phyloP scores from a whole-genome alignment of 495 filamentous ascomycete genomes.

The Penicillium dipodomyicola region DNA sequence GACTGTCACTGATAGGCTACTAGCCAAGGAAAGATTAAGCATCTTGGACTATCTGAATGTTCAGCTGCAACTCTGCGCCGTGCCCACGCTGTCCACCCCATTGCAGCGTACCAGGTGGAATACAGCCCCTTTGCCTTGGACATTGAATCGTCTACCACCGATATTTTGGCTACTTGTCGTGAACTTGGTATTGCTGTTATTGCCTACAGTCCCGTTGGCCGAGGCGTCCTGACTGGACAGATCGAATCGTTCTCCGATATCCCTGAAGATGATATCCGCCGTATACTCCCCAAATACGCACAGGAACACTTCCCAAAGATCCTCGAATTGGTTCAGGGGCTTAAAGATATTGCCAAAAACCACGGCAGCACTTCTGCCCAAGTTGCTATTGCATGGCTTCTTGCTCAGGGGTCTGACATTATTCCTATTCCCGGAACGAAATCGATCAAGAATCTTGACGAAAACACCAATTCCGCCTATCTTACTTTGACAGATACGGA shows the following conservation, averaged over 20 bases:
- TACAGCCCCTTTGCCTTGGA: constrained; percentile 60
- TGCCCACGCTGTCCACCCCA: constrained; percentile 59
- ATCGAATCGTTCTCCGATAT: constrained; percentile 48
- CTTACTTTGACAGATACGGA: constrained; percentile 50
- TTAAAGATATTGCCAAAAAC: constrained; percentile 44
- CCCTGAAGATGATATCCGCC: constrained; percentile 37
- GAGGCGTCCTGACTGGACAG: constrained; percentile 56
- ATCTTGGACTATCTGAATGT: constrained; percentile 57
- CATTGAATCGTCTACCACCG: constrained; percentile 50
- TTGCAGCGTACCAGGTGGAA: constrained; percentile 63
- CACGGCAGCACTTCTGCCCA: constrained; percentile 12
- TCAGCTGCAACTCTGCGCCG: constrained; percentile 56
- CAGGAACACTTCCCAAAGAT: constrained; percentile 54
- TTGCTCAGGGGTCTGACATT: constrained; percentile 51
- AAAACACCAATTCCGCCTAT: constrained; percentile 48
- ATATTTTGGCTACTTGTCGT: constrained; percentile 53
- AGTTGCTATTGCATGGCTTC: constrained; percentile 18
- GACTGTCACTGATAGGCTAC: neutral
- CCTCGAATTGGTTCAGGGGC: constrained; percentile 42
- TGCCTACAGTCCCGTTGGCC: constrained; percentile 61
- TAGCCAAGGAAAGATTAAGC: constrained; percentile 55
- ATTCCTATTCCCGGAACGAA: constrained; percentile 60
- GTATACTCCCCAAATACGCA: constrained; percentile 43
- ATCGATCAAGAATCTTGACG: constrained; percentile 50
- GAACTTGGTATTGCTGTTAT: constrained; percentile 64